Evolutionary conservation across 768 basidiomycete genomes (phyloP).

Genomic region (Russula ochroleuca): DNA sequence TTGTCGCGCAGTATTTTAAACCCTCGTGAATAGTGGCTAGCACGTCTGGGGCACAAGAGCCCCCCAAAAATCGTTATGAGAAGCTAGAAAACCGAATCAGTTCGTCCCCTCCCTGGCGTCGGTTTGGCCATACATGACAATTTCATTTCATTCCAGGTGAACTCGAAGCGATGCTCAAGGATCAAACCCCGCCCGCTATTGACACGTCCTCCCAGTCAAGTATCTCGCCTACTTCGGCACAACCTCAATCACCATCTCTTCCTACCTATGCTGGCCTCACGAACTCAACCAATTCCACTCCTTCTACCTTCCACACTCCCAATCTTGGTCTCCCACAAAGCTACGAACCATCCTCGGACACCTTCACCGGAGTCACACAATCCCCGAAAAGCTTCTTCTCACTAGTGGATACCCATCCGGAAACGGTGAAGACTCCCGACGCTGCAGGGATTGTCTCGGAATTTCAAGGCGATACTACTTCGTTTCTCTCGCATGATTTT

Average conservation of each 20-base stretch:
- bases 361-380: background rate
- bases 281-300: background rate
- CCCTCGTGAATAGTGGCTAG: constrained; percentile 35
- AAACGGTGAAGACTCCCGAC: background rate
- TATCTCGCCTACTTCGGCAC: constrained; percentile 4
- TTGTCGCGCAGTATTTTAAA: constrained; percentile 7
- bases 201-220: constrained; percentile 3
- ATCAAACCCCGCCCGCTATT: constrained; percentile 3
- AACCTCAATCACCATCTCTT: constrained; percentile 19
- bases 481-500: constrained; percentile 2
- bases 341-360: background rate
- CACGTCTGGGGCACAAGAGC: constrained; percentile 39
- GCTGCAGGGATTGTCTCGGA: background rate
- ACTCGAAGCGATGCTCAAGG: constrained; percentile 58
- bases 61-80: constrained; percentile 58
- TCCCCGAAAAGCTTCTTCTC: constrained; percentile 6
- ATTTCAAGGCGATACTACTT: background rate
- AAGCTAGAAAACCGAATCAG: constrained; percentile 64
- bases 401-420: constrained; percentile 2
- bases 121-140: background rate
- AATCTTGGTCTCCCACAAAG: constrained; percentile 8
- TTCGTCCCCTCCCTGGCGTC: constrained; percentile 36
- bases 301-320: constrained; percentile 8
- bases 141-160: constrained; percentile 46
- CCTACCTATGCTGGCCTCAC: constrained; percentile 3